These are phyloP conservation scores for Quercus parvula DNA, from an alignment of 306 rosid genomes.

Conservation along the genomic window DNA sequence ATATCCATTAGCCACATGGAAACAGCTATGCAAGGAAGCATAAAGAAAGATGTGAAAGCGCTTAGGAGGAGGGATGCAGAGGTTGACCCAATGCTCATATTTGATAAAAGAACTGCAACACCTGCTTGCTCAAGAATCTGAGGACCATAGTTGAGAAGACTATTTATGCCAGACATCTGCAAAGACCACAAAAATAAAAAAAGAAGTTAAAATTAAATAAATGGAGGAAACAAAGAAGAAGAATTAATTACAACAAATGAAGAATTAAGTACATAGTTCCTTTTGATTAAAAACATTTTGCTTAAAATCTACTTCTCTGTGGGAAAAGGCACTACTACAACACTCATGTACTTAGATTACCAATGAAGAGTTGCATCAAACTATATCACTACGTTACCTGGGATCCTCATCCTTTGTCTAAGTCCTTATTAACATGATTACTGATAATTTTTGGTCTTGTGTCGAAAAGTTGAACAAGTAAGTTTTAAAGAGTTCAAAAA, in stretches of 20 bases:
- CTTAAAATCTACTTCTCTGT: background rate
- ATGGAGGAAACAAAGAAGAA: background rate
- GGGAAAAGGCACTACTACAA: background rate
- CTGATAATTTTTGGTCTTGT: too few species aligned
- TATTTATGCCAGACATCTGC: conserved; percentile 73
- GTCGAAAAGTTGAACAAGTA: background rate
- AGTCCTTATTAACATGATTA: background rate
- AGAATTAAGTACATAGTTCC: conserved; percentile 1
- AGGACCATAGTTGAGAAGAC: conserved; percentile 68
- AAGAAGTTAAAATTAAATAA: too few species aligned
- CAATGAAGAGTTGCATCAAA: background rate
- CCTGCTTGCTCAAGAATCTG: conserved; percentile 67
- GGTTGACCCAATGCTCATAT: conserved; percentile 43
- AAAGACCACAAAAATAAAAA: background rate
- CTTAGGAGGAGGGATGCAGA: conserved; percentile 59
- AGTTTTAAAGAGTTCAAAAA: background rate
- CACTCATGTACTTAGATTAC: conserved; percentile 8
- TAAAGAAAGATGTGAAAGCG: conserved; percentile 50
- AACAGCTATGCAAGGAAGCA: conserved; percentile 76
- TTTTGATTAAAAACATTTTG: background rate
- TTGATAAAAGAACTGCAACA: conserved; percentile 48
- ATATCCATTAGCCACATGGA: conserved; percentile 67
- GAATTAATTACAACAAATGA: too few species aligned
- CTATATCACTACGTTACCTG: background rate
- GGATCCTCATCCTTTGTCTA: too few species aligned